A percentile compares a stretch with the other conserved stretches of the same genome.
Conservation (phyloP, 306 rosid genomes). For the Abrus pulchellus region DNA sequence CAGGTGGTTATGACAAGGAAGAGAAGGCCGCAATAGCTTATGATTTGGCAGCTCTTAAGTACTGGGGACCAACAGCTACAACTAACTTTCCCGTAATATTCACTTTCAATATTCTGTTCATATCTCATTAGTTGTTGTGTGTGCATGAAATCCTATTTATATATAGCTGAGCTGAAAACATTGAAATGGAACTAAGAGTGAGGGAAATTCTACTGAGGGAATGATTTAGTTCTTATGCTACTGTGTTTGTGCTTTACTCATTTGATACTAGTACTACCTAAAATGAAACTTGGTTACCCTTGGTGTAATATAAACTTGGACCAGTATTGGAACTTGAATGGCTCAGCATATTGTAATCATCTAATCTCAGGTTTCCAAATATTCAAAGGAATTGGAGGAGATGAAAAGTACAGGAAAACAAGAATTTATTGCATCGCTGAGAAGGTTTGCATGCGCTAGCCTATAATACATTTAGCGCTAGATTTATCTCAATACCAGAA, state of each 20-base stretch:
- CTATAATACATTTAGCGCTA: neutral
- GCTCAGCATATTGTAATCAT: neutral
- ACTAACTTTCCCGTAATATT: conserved; percentile 84
- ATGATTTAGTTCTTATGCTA: neutral
- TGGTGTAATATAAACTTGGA: neutral
- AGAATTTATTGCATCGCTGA: conserved; percentile 86
- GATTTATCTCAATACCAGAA: neutral
- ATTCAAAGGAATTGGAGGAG: conserved; percentile 82
- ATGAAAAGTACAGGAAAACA: conserved; percentile 81
- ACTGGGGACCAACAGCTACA: conserved; percentile 92
- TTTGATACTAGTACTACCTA: too few relatives aligned
- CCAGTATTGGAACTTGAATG: neutral
- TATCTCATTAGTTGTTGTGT: neutral
- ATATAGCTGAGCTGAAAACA: neutral
- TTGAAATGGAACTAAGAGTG: neutral
- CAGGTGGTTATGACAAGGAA: conserved; percentile 97
- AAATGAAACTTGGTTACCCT: neutral
- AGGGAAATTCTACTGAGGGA: neutral
- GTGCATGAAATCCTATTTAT: conserved; percentile 24
- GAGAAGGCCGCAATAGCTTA: conserved; percentile 93
- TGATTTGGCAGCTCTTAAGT: conserved; percentile 92
- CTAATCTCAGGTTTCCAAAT: conserved; percentile 65
- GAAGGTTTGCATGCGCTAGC: conserved; percentile 62
- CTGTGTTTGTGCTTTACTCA: too few relatives aligned
- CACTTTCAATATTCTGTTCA: neutral